Conservation (phyloP, 2,329 filamentous ascomycete genomes). For the Cordyceps pruinosa region DNA sequence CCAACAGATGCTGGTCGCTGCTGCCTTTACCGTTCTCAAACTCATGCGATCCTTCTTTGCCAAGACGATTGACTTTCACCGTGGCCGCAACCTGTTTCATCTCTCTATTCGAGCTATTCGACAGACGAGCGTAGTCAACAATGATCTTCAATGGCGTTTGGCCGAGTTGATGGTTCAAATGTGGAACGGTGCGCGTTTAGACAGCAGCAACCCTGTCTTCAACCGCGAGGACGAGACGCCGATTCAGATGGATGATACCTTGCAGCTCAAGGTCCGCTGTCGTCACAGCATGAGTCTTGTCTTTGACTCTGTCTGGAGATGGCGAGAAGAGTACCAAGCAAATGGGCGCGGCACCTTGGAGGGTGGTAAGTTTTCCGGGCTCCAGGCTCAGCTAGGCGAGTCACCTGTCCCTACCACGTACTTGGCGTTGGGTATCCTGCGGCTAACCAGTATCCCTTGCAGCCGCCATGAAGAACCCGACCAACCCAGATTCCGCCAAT, state of each 20-base stretch:
- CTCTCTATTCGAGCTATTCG: constrained; percentile 64
- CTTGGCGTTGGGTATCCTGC: neutral
- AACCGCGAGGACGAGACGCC: constrained; percentile 43
- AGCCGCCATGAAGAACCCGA: constrained; percentile 72
- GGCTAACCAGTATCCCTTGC: constrained; percentile 2
- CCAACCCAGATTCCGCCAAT: constrained; percentile 71
- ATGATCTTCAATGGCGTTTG: constrained; percentile 72
- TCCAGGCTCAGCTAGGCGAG: constrained; percentile 20
- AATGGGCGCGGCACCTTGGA: constrained; percentile 63
- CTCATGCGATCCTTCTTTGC: constrained; percentile 72
- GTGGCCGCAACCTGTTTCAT: constrained; percentile 63
- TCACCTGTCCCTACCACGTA: constrained; percentile 15
- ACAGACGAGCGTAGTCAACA: constrained; percentile 65
- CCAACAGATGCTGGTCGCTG: constrained; percentile 79
- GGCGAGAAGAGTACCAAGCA: constrained; percentile 72
- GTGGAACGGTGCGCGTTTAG: constrained; percentile 64
- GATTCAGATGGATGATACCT: constrained; percentile 56
- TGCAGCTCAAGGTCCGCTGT: constrained; percentile 76
- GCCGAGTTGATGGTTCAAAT: constrained; percentile 84
- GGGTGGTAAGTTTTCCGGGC: constrained; percentile 53
- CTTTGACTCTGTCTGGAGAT: constrained; percentile 80
- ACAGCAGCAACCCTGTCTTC: constrained; percentile 39
- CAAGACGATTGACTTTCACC: constrained; percentile 61
- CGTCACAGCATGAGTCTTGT: constrained; percentile 80
- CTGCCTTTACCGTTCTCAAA: constrained; percentile 70